Evolutionary conservation across 345 rosid genomes (phyloP).

Genomic region (Turritis glabra): DNA sequence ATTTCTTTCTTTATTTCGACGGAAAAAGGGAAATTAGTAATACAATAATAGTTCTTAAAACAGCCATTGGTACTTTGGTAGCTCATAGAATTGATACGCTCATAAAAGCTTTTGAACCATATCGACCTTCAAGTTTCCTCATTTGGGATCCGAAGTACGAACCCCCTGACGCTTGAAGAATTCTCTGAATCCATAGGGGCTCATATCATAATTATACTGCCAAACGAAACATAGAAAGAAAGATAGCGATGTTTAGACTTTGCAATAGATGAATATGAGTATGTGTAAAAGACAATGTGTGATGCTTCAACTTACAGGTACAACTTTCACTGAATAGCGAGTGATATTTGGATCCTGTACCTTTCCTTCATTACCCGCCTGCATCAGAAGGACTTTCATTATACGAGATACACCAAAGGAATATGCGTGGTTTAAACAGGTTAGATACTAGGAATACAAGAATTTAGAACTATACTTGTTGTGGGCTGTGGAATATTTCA

Average conservation of each 20-base stretch:
- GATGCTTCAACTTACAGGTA: slow-evolving; percentile 63
- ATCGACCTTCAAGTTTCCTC: slow-evolving; percentile 14
- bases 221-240: slow-evolving; percentile 16
- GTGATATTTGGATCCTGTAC: slow-evolving; percentile 65
- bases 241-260: neutral
- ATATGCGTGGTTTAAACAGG: neutral
- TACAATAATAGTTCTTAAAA: neutral
- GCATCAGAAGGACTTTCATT: slow-evolving; percentile 32
- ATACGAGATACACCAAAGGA: slow-evolving; percentile 1
- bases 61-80: neutral
- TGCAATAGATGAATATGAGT: neutral
- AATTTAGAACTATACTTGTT: slow-evolving; percentile 50
- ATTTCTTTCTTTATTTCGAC: neutral
- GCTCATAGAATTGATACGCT: slow-evolving; percentile 8
- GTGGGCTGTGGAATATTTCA: slow-evolving; percentile 89
- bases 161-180: slow-evolving; percentile 81
- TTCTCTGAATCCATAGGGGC: slow-evolving; percentile 92
- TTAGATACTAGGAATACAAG: neutral
- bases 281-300: neutral
- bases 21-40: slow-evolving; percentile 2
- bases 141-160: slow-evolving; percentile 43
- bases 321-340: slow-evolving; percentile 77
- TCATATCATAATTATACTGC: slow-evolving; percentile 82
- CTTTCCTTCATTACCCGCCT: slow-evolving; percentile 71
- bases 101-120: neutral